These are phyloP conservation scores for Penicillium odoratum DNA, from an alignment of 495 filamentous ascomycete species.

Conservation along the genomic window DNA sequence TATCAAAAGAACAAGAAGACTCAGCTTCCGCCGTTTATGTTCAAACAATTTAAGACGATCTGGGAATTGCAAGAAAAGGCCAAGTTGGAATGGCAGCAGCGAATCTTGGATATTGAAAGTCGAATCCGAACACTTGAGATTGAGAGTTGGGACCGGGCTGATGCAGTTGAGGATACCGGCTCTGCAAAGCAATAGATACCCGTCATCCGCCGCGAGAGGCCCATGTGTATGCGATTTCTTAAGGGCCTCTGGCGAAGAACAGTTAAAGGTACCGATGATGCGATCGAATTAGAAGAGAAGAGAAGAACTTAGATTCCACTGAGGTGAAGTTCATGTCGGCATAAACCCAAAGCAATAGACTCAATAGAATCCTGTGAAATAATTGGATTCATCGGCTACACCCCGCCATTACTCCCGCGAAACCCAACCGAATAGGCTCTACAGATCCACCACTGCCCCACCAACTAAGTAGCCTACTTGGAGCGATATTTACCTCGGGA, in stretches of 20 bases:
- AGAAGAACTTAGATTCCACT: too few species aligned
- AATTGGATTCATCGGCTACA: background rate
- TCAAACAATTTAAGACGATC: constrained; percentile 62
- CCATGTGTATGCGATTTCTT: too few species aligned
- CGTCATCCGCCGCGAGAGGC: background rate
- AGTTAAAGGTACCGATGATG: background rate
- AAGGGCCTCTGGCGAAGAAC: too few species aligned
- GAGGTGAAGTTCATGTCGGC: background rate
- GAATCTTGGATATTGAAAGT: constrained; percentile 55
- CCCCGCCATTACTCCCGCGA: constrained; percentile 7
- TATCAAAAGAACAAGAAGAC: constrained; percentile 59
- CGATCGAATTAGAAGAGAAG: background rate
- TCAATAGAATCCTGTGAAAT: background rate
- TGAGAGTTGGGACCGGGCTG: constrained; percentile 70
- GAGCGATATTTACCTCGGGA: constrained; percentile 19
- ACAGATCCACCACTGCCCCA: constrained; percentile 6
- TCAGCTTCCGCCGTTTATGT: constrained; percentile 64
- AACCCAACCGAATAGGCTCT: constrained; percentile 14
- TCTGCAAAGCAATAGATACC: constrained; percentile 33
- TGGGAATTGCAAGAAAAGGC: constrained; percentile 67
- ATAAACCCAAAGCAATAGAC: background rate
- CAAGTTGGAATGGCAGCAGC: constrained; percentile 42
- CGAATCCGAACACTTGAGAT: constrained; percentile 63
- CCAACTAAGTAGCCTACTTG: constrained; percentile 22
- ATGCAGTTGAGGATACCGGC: constrained; percentile 72